Percentiles rank a stretch among this genome's conserved stretches.
Evolutionary conservation across 2,329 filamentous ascomycete genomes (phyloP).

Genomic region (Aspergillaceae sp.): DNA sequence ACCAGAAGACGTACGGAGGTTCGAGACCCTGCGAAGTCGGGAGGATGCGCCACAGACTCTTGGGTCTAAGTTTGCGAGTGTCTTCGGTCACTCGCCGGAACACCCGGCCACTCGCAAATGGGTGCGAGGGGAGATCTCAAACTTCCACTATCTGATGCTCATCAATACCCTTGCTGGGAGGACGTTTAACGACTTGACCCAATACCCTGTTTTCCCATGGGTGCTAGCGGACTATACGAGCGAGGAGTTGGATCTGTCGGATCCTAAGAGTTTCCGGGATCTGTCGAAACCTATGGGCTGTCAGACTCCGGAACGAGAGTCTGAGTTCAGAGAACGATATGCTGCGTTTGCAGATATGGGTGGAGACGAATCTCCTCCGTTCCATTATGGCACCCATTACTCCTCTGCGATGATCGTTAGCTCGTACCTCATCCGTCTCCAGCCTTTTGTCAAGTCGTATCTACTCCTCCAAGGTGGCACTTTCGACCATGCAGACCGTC

Average conservation of each 20-base stretch:
- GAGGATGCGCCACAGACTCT: constrained; percentile 59
- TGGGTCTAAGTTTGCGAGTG: constrained; percentile 81
- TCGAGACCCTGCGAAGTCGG: constrained; percentile 69
- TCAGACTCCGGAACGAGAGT: constrained; percentile 66
- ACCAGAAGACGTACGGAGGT: constrained; percentile 81
- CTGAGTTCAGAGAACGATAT: constrained; percentile 76
- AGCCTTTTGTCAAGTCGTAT: constrained; percentile 94
- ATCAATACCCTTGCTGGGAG: constrained; percentile 95
- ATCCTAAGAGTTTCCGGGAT: constrained; percentile 81
- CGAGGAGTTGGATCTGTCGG: constrained; percentile 75
- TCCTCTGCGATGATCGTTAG: constrained; percentile 98
- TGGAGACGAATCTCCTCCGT: constrained; percentile 64
- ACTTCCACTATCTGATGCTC: constrained; percentile 98
- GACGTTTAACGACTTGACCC: constrained; percentile 95
- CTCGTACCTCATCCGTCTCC: constrained; percentile 87
- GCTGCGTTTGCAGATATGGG: constrained; percentile 84
- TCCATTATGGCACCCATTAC: constrained; percentile 97
- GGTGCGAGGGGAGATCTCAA: constrained; percentile 91
- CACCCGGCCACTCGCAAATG: constrained; percentile 82
- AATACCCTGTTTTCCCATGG: constrained; percentile 98
- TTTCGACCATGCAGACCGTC: constrained; percentile 89
- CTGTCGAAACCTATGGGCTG: constrained; percentile 94
- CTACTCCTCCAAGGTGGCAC: constrained; percentile 88
- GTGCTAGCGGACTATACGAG: constrained; percentile 92
- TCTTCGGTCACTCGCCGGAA: constrained; percentile 75